Percentiles rank a stretch among this genome's conserved stretches.
phyloP scores from a whole-genome alignment of 1,139 yeast genomes.

The Scheffersomyces segobiensis region DNA sequence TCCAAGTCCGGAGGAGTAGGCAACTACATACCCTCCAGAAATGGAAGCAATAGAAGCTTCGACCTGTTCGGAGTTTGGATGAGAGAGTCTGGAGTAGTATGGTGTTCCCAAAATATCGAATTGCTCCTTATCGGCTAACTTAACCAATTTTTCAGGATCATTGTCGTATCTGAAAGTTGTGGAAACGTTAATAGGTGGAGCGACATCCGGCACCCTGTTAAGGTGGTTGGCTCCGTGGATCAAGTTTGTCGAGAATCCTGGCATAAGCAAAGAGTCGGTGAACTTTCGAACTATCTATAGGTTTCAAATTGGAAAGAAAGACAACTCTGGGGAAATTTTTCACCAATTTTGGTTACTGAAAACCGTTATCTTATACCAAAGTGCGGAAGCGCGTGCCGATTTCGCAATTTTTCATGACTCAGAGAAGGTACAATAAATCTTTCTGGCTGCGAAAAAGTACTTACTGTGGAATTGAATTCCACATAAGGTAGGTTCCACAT shows the following conservation, averaged over 20 bases:
- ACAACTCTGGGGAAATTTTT: background rate
- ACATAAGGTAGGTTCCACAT: background rate
- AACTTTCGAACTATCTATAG: background rate
- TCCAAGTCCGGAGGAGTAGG: slow-evolving; percentile 74
- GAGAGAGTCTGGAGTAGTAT: slow-evolving; percentile 69
- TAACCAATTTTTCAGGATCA: slow-evolving; percentile 54
- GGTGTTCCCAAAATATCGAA: slow-evolving; percentile 23
- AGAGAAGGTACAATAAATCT: background rate
- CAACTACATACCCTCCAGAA: slow-evolving; percentile 56
- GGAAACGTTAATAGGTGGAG: slow-evolving; percentile 79
- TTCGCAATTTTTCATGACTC: background rate
- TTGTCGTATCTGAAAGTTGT: slow-evolving; percentile 72
- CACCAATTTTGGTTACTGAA: too few species aligned
- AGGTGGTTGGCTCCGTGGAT: slow-evolving; percentile 65
- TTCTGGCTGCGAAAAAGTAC: background rate
- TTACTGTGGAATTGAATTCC: background rate
- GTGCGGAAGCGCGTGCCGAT: background rate
- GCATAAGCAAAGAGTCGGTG: slow-evolving; percentile 23
- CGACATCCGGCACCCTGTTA: slow-evolving; percentile 54
- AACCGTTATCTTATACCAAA: background rate
- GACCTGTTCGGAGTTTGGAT: slow-evolving; percentile 67
- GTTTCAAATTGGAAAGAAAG: background rate
- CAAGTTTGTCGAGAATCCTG: slow-evolving; percentile 50
- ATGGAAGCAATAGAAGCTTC: slow-evolving; percentile 67
- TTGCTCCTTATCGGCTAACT: slow-evolving; percentile 34